Percentiles rank a stretch among this genome's conserved stretches.
Conservation (phyloP, 805 yeast species). For the Candida sonorensis region DNA sequence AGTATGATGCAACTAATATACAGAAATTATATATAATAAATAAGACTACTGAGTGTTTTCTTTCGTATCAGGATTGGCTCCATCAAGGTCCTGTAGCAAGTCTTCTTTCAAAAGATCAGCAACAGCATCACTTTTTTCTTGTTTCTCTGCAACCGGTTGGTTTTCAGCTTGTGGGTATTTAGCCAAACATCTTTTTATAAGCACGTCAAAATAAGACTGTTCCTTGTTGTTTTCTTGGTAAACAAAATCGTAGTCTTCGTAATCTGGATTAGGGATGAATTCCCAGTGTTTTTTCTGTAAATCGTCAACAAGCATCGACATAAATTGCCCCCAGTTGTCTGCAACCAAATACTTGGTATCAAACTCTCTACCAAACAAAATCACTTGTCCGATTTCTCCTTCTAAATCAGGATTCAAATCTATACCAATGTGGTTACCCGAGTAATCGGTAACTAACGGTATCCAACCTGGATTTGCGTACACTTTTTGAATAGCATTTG, state of each 20-base stretch:
- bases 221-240: slow-evolving; percentile 51
- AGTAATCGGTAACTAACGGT: slow-evolving; percentile 77
- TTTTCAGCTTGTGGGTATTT: background rate
- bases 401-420: slow-evolving; percentile 72
- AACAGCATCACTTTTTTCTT: too few species aligned
- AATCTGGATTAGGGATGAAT: slow-evolving; percentile 54
- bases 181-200: slow-evolving; percentile 1
- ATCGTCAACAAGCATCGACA: slow-evolving; percentile 74
- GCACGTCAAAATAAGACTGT: slow-evolving; percentile 33
- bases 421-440: slow-evolving; percentile 84
- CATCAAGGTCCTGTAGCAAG: too few species aligned
- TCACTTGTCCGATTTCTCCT: slow-evolving; percentile 81
- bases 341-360: slow-evolving; percentile 82
- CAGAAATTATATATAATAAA: too few species aligned
- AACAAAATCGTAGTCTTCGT: slow-evolving; percentile 64
- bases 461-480: slow-evolving; percentile 87
- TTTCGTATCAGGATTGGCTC: too few species aligned
- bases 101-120: too few species aligned
- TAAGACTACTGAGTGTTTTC: too few species aligned
- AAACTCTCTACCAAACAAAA: slow-evolving; percentile 84
- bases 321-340: slow-evolving; percentile 80
- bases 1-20: too few species aligned
- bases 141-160: background rate
- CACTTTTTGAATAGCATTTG: slow-evolving; percentile 54
- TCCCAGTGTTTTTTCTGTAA: slow-evolving; percentile 70